These are phyloP conservation scores for Fusarium floridanum DNA, from an alignment of 2,329 filamentous ascomycete species.

Conservation along the genomic window DNA sequence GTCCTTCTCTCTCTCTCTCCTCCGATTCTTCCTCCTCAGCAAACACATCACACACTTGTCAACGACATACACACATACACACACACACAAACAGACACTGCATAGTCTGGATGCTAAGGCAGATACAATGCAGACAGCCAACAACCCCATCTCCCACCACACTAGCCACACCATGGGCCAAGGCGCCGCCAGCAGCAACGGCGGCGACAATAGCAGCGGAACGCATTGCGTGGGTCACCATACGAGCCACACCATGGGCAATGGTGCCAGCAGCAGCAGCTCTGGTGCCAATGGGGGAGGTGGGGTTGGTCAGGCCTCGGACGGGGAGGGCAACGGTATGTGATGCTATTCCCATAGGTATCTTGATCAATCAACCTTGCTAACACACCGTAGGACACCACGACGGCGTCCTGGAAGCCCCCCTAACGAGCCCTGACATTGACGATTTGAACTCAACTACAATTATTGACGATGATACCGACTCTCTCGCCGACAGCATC, in stretches of 20 bases:
- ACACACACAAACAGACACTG: background rate
- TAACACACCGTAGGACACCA: slow-evolving; percentile 5
- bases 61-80: background rate
- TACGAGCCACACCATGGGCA: slow-evolving; percentile 37
- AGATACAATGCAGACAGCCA: slow-evolving; percentile 39
- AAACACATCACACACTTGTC: background rate
- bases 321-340: slow-evolving; percentile 14
- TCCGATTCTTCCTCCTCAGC: background rate
- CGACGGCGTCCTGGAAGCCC: slow-evolving; percentile 30
- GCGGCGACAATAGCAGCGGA: slow-evolving; percentile 38
- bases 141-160: slow-evolving; percentile 45
- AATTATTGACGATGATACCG: slow-evolving; percentile 15
- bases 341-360: background rate
- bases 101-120: slow-evolving; percentile 28
- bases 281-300: slow-evolving; percentile 23
- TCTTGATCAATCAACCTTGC: background rate
- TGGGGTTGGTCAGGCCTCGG: slow-evolving; percentile 28
- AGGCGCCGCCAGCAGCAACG: slow-evolving; percentile 44
- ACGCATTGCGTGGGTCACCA: slow-evolving; percentile 36
- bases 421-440: slow-evolving; percentile 24
- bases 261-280: slow-evolving; percentile 36
- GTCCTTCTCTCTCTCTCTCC: background rate
- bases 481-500: slow-evolving; percentile 22
- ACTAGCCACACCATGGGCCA: slow-evolving; percentile 47
- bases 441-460: slow-evolving; percentile 10